A percentile compares a stretch with the other conserved stretches of the same genome.
These are phyloP conservation scores for Starmerella floris DNA, from an alignment of 805 yeast genomes.

Conservation along the genomic window DNA sequence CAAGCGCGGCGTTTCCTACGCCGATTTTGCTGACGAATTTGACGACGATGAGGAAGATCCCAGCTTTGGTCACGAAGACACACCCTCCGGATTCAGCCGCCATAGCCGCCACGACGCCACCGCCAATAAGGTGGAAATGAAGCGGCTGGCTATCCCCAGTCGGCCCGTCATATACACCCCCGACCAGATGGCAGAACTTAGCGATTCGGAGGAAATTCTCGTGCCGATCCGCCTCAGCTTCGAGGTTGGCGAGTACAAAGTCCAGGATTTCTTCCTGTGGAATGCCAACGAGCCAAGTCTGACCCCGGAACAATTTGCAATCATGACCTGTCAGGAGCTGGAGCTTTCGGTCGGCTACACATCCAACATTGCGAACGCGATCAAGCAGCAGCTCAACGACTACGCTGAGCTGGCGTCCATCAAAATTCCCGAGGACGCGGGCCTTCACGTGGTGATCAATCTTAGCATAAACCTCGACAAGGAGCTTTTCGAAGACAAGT, in stretches of 20 bases:
- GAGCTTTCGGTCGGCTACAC: constrained; percentile 54
- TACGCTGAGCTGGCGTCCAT: constrained; percentile 49
- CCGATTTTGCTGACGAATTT: constrained; percentile 62
- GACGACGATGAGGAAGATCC: constrained; percentile 36
- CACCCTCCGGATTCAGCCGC: constrained; percentile 8
- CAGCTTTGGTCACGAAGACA: constrained; percentile 21
- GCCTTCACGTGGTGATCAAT: constrained; percentile 64
- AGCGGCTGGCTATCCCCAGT: constrained; percentile 33
- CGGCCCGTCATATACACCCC: constrained; percentile 29
- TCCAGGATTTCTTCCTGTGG: constrained; percentile 65
- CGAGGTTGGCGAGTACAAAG: constrained; percentile 40
- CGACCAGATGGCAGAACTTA: constrained; percentile 28
- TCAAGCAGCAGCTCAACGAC: constrained; percentile 70
- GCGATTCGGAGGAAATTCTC: constrained; percentile 34
- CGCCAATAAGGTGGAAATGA: constrained; percentile 22
- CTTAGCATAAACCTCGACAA: constrained; percentile 72
- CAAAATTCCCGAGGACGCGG: constrained; percentile 52
- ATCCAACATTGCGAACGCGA: constrained; percentile 55
- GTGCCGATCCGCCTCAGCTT: constrained; percentile 56
- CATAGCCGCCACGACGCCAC: constrained; percentile 18
- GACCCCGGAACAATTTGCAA: constrained; percentile 63
- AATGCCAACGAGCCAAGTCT: constrained; percentile 49
- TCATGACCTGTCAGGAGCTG: constrained; percentile 65
- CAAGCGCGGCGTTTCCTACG: constrained; percentile 68
- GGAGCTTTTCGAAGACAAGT: constrained; percentile 74